A percentile compares a stretch with the other conserved stretches of the same genome.
These are phyloP conservation scores for Akanthomyces muscarius DNA, from an alignment of 2,329 filamentous ascomycete genomes.

Conservation along the genomic window DNA sequence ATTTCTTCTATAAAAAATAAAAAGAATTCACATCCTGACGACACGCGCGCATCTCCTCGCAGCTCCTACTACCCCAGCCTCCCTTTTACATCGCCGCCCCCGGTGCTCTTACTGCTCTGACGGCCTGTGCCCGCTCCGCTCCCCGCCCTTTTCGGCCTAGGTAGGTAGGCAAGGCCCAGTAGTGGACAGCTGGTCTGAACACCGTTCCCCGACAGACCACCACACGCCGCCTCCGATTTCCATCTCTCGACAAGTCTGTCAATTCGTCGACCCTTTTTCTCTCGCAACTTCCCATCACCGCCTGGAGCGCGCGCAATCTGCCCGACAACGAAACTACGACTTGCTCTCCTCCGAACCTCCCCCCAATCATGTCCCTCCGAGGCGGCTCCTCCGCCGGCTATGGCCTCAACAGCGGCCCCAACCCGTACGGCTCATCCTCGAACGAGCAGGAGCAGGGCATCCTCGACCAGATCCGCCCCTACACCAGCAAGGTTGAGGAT, in stretches of 20 bases:
- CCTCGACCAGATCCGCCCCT: constrained; percentile 83
- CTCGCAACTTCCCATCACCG: neutral
- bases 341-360: too few species aligned
- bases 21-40: too few species aligned
- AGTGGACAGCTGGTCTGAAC: constrained; percentile 18
- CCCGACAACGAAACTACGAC: too few species aligned
- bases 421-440: constrained; percentile 61
- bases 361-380: constrained; percentile 41
- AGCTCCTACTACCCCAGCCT: constrained; percentile 5
- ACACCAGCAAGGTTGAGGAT: constrained; percentile 99
- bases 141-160: neutral
- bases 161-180: neutral
- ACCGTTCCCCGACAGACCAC: neutral
- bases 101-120: neutral
- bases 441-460: constrained; percentile 52
- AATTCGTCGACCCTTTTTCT: neutral
- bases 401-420: constrained; percentile 70
- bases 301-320: neutral
- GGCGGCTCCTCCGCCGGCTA: constrained; percentile 71
- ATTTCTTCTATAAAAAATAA: neutral
- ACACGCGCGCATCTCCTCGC: too few species aligned
- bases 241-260: neutral
- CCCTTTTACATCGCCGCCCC: neutral
- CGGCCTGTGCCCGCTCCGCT: neutral
- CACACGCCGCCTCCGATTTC: constrained; percentile 1